Evolutionary conservation across 148 eudicot genomes (phyloP), one percentile per base, ranked within the genome.

Genomic region (Limonium bicolor): DNA sequence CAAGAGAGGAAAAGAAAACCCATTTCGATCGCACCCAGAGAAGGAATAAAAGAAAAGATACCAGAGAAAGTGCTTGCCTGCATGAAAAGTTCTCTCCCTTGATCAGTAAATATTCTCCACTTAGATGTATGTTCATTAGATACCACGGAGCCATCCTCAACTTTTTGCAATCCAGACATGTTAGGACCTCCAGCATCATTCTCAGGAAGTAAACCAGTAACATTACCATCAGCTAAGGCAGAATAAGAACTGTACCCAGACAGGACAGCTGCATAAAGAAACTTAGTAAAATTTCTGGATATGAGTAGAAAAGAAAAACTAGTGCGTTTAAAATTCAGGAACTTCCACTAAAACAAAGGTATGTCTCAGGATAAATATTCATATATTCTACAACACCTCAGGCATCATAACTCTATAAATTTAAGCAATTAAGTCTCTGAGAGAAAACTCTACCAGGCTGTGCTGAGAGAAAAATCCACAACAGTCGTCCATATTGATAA

Each of bases 81-180:
- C 50, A 68, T 25, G 51, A 84, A 84, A 12, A 40, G 65, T 18
- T 90, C 93, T 56, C 87, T 64, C 48, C 84, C 97, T 13, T 47
- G 69, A 58, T 90, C 97, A 0, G 97, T 90, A 53, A 68, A 90
- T 58, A 90, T 52, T 59, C 95, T 77, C 97, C 95, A 90, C 68
- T 90, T 90, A 5, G 87, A 68, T 22, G 97, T 84, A 65, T 90
- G 97, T 53, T 70, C 68, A 48, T 90, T 90, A 35, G 95, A 84
- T 59, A 80, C 45, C 34, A 77, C 70, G 9, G 97, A 84, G 13
- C 82, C 93, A 66, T 84, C 97, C 59, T 90, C 95, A 55, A 77
- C 58, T 50, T 45, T 70, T 53, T 49, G 77, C 26, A 90, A 71
- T 23, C 72, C 85, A 50, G 51, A n/a, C 41, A 55, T 19, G 24